Percentiles rank a stretch among this genome's conserved stretches.
Evolutionary conservation across 1,284 basidiomycete genomes (phyloP).

Genomic region (Mycena sp.): DNA sequence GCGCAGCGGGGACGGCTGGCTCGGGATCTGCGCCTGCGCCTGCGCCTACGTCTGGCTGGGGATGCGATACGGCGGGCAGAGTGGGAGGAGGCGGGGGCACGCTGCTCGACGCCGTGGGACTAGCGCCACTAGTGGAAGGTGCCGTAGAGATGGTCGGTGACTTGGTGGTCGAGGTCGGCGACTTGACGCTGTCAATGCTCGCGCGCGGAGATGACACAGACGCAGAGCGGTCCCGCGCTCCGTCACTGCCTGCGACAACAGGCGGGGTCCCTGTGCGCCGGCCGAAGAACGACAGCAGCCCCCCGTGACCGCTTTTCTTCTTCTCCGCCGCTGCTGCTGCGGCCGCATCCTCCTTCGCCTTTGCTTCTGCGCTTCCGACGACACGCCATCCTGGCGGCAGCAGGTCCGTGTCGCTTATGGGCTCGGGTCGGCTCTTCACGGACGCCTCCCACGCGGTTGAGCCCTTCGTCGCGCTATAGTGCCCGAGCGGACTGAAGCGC

Average conservation of each 20-base stretch:
- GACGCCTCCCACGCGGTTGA: slow-evolving; percentile 78
- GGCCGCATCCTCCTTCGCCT: slow-evolving; percentile 36
- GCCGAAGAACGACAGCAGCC: slow-evolving; percentile 77
- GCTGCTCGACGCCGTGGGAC: slow-evolving; percentile 13
- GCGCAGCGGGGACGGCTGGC: slow-evolving; percentile 40
- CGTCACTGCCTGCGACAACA: slow-evolving; percentile 22
- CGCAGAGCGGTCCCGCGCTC: slow-evolving; percentile 32
- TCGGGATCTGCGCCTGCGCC: not conserved
- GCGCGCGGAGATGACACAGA: slow-evolving; percentile 36
- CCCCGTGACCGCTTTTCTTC: slow-evolving; percentile 32
- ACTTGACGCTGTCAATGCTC: slow-evolving; percentile 42
- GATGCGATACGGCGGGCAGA: not conserved
- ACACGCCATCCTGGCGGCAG: slow-evolving; percentile 74
- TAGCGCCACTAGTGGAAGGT: slow-evolving; percentile 1
- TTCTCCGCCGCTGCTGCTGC: slow-evolving; percentile 11
- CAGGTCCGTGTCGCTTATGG: slow-evolving; percentile 56
- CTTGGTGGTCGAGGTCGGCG: slow-evolving; percentile 22
- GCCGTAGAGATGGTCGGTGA: slow-evolving; percentile 21
- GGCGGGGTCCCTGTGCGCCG: slow-evolving; percentile 48
- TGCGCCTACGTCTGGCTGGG: not conserved
- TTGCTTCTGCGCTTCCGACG: slow-evolving; percentile 58
- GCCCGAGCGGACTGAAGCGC: slow-evolving; percentile 67
- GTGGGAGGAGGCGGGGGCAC: slow-evolving; percentile 5
- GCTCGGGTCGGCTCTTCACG: slow-evolving; percentile 62
- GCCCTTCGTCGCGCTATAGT: slow-evolving; percentile 72